Conservation (phyloP, 75 land plant genomes). For the Gnetum montanum region DNA sequence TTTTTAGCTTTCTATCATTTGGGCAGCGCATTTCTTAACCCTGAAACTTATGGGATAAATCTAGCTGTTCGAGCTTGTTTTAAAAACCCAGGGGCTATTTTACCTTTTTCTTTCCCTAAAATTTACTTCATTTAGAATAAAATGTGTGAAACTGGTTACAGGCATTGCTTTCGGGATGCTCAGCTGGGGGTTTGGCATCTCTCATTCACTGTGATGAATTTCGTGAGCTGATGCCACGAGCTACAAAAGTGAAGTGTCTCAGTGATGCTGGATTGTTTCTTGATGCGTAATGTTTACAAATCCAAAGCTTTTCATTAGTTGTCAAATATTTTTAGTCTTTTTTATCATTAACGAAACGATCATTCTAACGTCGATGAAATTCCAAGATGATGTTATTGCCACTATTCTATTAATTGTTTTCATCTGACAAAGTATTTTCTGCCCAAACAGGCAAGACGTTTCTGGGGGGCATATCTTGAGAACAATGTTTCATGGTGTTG, state of each 20-base stretch:
- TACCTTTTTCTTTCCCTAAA: not conserved
- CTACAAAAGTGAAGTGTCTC: slow-evolving; percentile 63
- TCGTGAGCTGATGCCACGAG: slow-evolving; percentile 28
- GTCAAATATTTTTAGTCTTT: no score
- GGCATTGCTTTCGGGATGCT: slow-evolving; percentile 92
- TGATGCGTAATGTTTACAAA: slow-evolving; percentile 36
- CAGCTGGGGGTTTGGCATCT: slow-evolving; percentile 91
- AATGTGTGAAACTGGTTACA: slow-evolving; percentile 21
- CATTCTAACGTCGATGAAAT: no score
- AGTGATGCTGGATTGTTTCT: slow-evolving; percentile 92
- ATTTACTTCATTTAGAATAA: not conserved
- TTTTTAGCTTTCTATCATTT: not conserved
- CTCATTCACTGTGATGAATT: slow-evolving; percentile 73
- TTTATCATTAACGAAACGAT: no score
- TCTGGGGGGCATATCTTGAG: slow-evolving; percentile 28
- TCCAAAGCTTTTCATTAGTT: no score
- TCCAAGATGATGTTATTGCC: no score
- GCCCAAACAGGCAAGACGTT: slow-evolving; percentile 39
- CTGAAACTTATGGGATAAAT: not conserved
- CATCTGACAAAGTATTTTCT: no score
- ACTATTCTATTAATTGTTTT: no score
- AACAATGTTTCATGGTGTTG: slow-evolving; percentile 20
- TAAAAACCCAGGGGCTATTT: not conserved
- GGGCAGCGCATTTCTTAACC: not conserved
- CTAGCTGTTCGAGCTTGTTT: no score